phyloP scores from a whole-genome alignment of 2,329 filamentous ascomycete species.

The Venturia carpophila region DNA sequence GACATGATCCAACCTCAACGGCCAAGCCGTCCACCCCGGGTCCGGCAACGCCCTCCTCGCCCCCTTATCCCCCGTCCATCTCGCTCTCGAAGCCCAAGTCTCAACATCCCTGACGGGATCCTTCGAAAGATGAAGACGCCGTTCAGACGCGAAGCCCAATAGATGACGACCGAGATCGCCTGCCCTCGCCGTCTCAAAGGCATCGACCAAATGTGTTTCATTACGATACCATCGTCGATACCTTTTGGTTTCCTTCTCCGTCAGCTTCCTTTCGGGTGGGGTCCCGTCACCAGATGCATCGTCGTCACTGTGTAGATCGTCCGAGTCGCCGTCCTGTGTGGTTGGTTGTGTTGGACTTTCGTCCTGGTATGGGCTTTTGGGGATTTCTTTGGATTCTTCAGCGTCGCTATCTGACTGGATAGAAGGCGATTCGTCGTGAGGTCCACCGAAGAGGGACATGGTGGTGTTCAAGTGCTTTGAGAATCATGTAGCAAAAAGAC shows the following conservation, averaged over 20 bases:
- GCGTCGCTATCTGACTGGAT: neutral
- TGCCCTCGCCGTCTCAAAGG: neutral
- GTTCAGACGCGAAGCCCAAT: neutral
- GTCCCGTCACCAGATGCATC: neutral
- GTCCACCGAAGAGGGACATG: slow-evolving; percentile 6
- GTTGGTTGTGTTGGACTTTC: neutral
- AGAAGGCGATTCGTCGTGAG: neutral
- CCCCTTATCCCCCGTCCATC: neutral
- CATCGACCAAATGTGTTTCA: neutral
- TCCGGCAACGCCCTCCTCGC: slow-evolving; percentile 27
- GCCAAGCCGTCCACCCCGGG: slow-evolving; percentile 79
- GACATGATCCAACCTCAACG: slow-evolving; percentile 55
- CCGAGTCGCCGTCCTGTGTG: neutral
- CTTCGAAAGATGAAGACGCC: neutral
- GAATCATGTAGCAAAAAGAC: no score
- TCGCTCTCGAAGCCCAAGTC: neutral
- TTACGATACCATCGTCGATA: neutral
- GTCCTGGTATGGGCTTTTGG: neutral
- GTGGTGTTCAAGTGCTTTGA: neutral
- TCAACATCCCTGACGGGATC: neutral
- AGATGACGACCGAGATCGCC: slow-evolving; percentile 7
- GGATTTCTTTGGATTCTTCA: neutral
- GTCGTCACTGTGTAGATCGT: neutral
- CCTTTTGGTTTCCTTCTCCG: neutral
- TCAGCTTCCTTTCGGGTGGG: neutral